Percentiles rank a stretch among this genome's conserved stretches.
phyloP scores from a whole-genome alignment of 2,329 filamentous ascomycete genomes.

The Aspergillus jensenii region DNA sequence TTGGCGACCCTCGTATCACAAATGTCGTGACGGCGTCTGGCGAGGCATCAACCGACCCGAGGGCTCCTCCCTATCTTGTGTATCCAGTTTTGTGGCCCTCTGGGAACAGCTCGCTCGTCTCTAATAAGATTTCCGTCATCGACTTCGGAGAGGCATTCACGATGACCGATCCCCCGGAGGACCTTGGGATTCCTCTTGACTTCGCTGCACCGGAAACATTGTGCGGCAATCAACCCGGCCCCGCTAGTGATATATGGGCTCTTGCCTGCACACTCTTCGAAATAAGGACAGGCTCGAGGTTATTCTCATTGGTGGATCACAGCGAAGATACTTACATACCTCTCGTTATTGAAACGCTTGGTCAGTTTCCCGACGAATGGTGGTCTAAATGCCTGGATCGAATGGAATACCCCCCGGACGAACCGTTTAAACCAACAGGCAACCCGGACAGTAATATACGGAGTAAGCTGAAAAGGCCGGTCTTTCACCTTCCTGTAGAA shows the following conservation, averaged over 20 bases:
- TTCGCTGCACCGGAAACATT: neutral
- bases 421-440: neutral
- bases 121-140: neutral
- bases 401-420: too few relatives aligned
- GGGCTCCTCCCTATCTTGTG: too few relatives aligned
- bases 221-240: neutral
- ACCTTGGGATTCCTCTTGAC: neutral
- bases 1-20: neutral
- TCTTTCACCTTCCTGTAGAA: neutral
- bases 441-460: neutral
- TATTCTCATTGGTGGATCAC: neutral
- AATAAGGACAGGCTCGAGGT: neutral
- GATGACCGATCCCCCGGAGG: neutral
- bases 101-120: neutral
- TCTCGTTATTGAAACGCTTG: neutral
- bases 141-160: neutral
- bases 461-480: neutral
- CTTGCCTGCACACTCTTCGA: neutral
- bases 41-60: neutral
- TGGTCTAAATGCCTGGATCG: neutral
- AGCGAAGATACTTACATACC: neutral
- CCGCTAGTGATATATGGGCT: neutral
- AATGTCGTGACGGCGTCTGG: neutral
- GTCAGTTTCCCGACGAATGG: neutral
- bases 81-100: too few relatives aligned